Conservation (phyloP, 805 yeast species). For the Candida argentea region DNA sequence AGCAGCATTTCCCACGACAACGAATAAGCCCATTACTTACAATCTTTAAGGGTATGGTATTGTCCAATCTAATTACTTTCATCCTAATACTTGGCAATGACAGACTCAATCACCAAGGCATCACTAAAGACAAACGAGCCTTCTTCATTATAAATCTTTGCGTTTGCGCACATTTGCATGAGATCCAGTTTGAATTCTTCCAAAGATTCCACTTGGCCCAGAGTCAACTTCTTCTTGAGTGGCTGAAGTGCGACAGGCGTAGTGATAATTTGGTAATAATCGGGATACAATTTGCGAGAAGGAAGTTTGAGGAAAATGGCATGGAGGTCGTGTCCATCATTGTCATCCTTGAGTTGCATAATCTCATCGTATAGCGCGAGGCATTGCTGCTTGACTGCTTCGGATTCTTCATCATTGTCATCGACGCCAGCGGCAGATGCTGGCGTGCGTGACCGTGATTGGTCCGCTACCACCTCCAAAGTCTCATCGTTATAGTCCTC, state of each 20-base stretch:
- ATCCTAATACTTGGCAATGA: too few relatives aligned
- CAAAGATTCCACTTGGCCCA: conserved; percentile 23
- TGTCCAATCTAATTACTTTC: too few relatives aligned
- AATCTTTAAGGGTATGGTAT: too few relatives aligned
- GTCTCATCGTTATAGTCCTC: conserved; percentile 5
- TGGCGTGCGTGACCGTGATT: conserved; percentile 7
- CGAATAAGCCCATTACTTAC: too few relatives aligned
- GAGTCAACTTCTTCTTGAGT: conserved; percentile 39
- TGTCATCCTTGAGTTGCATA: conserved; percentile 31
- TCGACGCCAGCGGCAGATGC: too few relatives aligned
- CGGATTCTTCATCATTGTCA: conserved; percentile 2
- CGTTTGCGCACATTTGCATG: conserved; percentile 59
- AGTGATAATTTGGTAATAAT: conserved; percentile 61
- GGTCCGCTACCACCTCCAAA: conserved; percentile 4
- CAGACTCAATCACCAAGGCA: conserved; percentile 37
- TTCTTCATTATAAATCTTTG: conserved; percentile 61
- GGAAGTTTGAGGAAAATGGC: conserved; percentile 60
- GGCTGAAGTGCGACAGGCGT: conserved; percentile 51
- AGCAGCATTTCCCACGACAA: too few relatives aligned
- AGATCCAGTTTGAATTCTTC: conserved; percentile 52
- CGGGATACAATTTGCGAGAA: conserved; percentile 67
- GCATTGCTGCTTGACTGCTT: conserved; percentile 12
- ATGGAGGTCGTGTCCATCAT: conserved; percentile 25
- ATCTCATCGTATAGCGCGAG: conserved; percentile 35
- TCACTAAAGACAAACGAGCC: conserved; percentile 55